phyloP scores from a whole-genome alignment of 169 alveolate genomes.

The Besnoitia besnoiti region DNA sequence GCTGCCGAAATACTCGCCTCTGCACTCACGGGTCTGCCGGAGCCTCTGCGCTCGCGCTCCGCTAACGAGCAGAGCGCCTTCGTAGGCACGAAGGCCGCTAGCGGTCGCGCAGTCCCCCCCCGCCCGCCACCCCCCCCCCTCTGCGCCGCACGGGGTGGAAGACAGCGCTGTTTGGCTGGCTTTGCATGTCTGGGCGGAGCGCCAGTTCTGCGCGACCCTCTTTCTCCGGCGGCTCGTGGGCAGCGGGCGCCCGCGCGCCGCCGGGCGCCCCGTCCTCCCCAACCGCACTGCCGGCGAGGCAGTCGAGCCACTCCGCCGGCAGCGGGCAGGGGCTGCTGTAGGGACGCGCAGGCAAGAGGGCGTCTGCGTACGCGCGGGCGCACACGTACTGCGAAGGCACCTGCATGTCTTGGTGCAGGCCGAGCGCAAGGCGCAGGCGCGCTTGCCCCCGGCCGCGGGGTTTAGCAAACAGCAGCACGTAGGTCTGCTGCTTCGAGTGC shows the following conservation, averaged over 20 bases:
- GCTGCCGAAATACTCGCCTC: not conserved
- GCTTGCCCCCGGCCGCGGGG: slow-evolving; percentile 32
- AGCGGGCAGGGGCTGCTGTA: slow-evolving; percentile 67
- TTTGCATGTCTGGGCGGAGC: too few species aligned
- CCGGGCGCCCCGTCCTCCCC: too few species aligned
- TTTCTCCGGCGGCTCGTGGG: too few species aligned
- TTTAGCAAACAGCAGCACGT: slow-evolving; percentile 59
- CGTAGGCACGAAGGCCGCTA: too few species aligned
- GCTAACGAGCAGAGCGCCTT: too few species aligned
- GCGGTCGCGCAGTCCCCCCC: too few species aligned
- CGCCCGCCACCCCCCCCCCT: too few species aligned
- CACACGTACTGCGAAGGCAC: slow-evolving; percentile 69
- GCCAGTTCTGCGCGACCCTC: too few species aligned
- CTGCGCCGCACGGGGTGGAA: too few species aligned
- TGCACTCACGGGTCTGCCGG: slow-evolving; percentile 5
- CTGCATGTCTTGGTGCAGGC: slow-evolving; percentile 69
- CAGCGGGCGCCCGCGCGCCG: too few species aligned
- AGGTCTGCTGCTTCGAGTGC: slow-evolving; percentile 62
- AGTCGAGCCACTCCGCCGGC: slow-evolving; percentile 70
- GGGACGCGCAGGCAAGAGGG: slow-evolving; percentile 51
- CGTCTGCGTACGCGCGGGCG: slow-evolving; percentile 56
- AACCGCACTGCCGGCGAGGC: slow-evolving; percentile 50
- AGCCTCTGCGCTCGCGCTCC: not conserved
- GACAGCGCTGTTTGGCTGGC: too few species aligned
- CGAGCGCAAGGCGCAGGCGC: slow-evolving; percentile 65